Percentiles rank a stretch among this genome's conserved stretches.
phyloP scores from a whole-genome alignment of 1,284 basidiomycete species.

The Meira miltonrushii region DNA sequence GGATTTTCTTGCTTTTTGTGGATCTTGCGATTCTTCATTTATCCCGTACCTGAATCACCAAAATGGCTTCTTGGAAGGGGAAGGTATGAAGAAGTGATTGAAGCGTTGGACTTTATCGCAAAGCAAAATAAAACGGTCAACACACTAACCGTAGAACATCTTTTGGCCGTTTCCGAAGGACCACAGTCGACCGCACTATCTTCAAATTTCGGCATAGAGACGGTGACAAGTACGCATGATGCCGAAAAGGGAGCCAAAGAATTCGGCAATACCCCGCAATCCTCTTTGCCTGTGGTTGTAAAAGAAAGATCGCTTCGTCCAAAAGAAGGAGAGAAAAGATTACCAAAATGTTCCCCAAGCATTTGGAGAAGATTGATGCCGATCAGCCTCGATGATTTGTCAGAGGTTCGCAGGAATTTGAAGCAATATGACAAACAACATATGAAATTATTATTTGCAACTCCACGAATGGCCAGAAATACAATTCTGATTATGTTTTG shows the following conservation, averaged over 20 bases:
- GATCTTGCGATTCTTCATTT: constrained; percentile 48
- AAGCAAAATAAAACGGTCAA: constrained; percentile 61
- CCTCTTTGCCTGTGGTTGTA: too few relatives aligned
- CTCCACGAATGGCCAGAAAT: constrained; percentile 62
- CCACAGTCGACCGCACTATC: too few relatives aligned
- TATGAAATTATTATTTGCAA: constrained; percentile 62
- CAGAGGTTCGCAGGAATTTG: constrained; percentile 18
- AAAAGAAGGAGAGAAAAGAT: too few relatives aligned
- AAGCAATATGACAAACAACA: constrained; percentile 54
- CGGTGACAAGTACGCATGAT: too few relatives aligned
- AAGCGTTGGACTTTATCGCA: constrained; percentile 66
- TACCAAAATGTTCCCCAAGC: too few relatives aligned
- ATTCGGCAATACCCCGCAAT: too few relatives aligned
- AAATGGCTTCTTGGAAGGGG: constrained; percentile 70
- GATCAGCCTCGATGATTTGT: constrained; percentile 7
- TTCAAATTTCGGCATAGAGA: too few relatives aligned
- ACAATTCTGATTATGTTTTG: constrained; percentile 61
- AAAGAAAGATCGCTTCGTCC: too few relatives aligned
- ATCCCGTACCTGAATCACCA: constrained; percentile 61
- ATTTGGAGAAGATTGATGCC: background rate
- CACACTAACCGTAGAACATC: constrained; percentile 31
- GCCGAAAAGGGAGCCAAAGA: too few relatives aligned
- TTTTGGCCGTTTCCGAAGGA: constrained; percentile 13
- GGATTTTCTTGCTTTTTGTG: constrained; percentile 44
- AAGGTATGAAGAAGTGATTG: constrained; percentile 66